A percentile compares a stretch with the other conserved stretches of the same genome.
These are phyloP conservation scores for Primulina eburnea DNA, from an alignment of 257 asterid species.

Conservation along the genomic window DNA sequence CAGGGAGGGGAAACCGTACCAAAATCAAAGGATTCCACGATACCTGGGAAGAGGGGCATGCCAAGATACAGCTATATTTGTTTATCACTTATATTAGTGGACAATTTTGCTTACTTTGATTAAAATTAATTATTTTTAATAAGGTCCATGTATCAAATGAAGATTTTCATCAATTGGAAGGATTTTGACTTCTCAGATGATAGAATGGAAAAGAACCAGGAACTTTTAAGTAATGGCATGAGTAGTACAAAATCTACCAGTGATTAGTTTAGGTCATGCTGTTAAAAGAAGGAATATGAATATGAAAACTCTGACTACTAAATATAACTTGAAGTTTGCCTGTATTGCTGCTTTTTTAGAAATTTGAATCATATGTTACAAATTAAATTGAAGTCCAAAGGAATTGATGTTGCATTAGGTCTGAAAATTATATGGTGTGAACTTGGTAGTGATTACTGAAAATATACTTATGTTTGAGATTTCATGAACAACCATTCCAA, in stretches of 20 bases:
- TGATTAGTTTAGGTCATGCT: background rate
- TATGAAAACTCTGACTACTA: background rate
- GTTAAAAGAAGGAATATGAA: background rate
- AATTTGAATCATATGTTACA: background rate
- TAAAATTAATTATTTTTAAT: background rate
- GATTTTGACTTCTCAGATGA: background rate
- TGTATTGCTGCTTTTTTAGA: constrained; percentile 3
- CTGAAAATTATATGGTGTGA: background rate
- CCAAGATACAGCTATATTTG: background rate
- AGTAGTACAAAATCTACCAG: background rate
- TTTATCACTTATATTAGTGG: background rate
- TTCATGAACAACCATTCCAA: background rate
- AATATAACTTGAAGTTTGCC: background rate
- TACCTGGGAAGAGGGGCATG: background rate
- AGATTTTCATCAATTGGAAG: background rate
- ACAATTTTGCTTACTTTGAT: background rate
- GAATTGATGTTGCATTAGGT: background rate
- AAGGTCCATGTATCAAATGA: background rate
- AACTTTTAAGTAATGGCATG: background rate
- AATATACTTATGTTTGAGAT: background rate
- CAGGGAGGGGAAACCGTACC: background rate
- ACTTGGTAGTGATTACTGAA: background rate
- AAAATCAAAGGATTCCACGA: background rate
- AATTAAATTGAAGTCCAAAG: background rate
- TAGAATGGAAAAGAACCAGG: background rate